These are phyloP conservation scores for Phlebiopsis gigantea DNA, from an alignment of 768 basidiomycete species.

Conservation along the genomic window DNA sequence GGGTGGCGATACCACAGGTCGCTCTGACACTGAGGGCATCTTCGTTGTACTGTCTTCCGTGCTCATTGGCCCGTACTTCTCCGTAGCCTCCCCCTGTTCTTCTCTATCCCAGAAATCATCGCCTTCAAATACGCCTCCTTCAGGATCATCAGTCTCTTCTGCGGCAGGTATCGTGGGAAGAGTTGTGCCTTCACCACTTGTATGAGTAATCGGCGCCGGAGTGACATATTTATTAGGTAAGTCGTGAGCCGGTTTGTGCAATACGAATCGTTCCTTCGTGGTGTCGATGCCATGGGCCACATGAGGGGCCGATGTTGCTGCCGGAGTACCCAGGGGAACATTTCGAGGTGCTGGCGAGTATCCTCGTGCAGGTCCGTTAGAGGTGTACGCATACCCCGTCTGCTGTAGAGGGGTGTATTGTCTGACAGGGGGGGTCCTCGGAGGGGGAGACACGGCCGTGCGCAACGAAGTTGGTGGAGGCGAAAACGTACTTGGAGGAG, in stretches of 20 bases:
- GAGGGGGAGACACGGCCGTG: not conserved
- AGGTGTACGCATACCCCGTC: not conserved
- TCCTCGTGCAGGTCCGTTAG: not conserved
- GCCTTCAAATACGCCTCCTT: not conserved
- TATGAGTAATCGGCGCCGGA: not conserved
- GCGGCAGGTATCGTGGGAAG: not conserved
- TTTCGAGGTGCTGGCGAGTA: not conserved
- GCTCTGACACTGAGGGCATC: not conserved
- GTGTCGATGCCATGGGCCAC: too few species aligned
- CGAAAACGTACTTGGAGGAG: not conserved
- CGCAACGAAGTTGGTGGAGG: not conserved
- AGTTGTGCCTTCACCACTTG: not conserved
- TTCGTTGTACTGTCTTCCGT: not conserved
- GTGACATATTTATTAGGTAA: not conserved
- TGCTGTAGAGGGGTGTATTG: not conserved
- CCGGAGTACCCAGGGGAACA: not conserved
- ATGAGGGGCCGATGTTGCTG: not conserved
- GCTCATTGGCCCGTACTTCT: not conserved
- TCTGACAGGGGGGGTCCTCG: slow-evolving; percentile 1
- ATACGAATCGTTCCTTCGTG: not conserved
- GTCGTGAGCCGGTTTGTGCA: not conserved
- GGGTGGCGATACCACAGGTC: not conserved
- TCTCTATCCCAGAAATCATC: not conserved
- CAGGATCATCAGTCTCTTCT: not conserved
- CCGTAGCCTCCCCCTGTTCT: not conserved